Evolutionary conservation across 2,329 filamentous ascomycete genomes (phyloP).

Genomic region (Fusarium cyanostomum): DNA sequence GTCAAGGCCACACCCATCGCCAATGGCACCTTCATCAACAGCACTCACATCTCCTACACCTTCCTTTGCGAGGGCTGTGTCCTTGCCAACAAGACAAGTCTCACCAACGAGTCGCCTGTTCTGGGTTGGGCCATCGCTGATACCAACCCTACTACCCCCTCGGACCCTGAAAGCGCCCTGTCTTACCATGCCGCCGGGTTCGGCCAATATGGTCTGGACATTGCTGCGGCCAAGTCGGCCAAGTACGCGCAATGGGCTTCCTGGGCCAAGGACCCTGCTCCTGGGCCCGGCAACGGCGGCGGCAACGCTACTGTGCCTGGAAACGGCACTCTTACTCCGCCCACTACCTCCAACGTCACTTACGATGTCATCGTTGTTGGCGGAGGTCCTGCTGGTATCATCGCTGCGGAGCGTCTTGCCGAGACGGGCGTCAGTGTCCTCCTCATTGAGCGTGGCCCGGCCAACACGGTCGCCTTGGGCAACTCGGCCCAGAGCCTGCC

Average conservation of each 20-base stretch:
- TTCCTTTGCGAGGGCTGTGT: slow-evolving; percentile 61
- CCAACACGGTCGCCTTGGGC: slow-evolving; percentile 40
- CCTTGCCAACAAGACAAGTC: slow-evolving; percentile 46
- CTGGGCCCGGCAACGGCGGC: slow-evolving; percentile 6
- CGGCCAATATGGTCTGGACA: slow-evolving; percentile 48
- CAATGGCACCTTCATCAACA: slow-evolving; percentile 62
- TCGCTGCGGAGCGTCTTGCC: slow-evolving; percentile 40
- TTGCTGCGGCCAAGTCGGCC: slow-evolving; percentile 48
- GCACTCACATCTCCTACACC: slow-evolving; percentile 62
- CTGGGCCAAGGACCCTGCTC: slow-evolving; percentile 37
- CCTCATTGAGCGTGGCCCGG: slow-evolving; percentile 41
- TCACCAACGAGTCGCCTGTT: slow-evolving; percentile 42
- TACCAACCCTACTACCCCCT: slow-evolving; percentile 44
- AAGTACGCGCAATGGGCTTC: slow-evolving; percentile 40
- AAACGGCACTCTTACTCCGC: slow-evolving; percentile 13
- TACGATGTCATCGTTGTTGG: slow-evolving; percentile 43
- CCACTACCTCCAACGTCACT: slow-evolving; percentile 35
- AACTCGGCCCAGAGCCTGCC: slow-evolving; percentile 28
- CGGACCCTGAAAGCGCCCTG: slow-evolving; percentile 47
- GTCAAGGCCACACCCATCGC: slow-evolving; percentile 55
- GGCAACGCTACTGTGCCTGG: slow-evolving; percentile 16
- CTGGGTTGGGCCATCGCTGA: slow-evolving; percentile 54
- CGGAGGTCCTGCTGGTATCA: slow-evolving; percentile 41
- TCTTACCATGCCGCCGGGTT: slow-evolving; percentile 54
- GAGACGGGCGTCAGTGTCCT: slow-evolving; percentile 39